phyloP scores from a whole-genome alignment of 129 eudicot genomes.

The Pseudognaphalium luteoalbum region DNA sequence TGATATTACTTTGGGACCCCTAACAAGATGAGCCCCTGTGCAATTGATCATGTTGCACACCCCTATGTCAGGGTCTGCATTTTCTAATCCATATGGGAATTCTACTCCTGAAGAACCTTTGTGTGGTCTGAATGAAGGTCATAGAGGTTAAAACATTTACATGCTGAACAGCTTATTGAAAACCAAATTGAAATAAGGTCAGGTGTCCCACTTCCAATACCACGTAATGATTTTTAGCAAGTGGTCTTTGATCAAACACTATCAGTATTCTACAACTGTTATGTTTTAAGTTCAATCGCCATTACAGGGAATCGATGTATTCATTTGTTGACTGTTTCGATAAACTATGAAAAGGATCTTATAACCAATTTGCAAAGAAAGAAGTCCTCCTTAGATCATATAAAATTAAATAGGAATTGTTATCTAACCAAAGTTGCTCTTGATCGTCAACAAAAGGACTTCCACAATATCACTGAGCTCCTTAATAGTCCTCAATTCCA shows the following conservation, averaged over 20 bases:
- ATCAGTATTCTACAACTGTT: background rate
- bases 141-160: background rate
- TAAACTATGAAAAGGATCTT: background rate
- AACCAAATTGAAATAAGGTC: too few species aligned
- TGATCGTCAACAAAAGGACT: background rate
- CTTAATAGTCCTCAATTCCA: too few species aligned
- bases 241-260: background rate
- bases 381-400: background rate
- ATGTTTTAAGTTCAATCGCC: background rate
- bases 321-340: background rate
- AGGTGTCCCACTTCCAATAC: background rate
- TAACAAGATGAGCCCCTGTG: too few species aligned
- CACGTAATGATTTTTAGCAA: background rate
- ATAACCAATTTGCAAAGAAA: background rate
- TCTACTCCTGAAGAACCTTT: too few species aligned
- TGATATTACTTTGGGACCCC: background rate
- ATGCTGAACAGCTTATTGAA: too few species aligned
- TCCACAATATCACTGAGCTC: background rate
- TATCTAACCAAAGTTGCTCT: background rate
- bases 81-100: too few species aligned
- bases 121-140: too few species aligned
- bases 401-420: background rate
- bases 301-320: background rate
- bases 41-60: background rate
- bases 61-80: background rate